Evolutionary conservation across 2,329 filamentous ascomycete genomes (phyloP).

Genomic region (Pseudophaeomoniella oleicola): DNA sequence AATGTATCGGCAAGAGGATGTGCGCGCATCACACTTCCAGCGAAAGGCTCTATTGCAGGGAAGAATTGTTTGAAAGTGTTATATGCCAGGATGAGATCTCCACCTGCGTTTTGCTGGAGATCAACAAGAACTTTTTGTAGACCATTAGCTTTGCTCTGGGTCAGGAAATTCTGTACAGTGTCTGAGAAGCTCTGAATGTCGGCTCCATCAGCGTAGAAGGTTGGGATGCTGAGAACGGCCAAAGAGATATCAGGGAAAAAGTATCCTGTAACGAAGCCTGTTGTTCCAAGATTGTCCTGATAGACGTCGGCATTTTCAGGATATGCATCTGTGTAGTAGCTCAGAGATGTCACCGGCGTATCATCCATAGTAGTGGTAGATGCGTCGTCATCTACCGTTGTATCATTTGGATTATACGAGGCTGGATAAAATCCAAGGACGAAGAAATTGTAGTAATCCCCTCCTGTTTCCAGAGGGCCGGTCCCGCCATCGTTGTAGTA

Average conservation of each 20-base stretch:
- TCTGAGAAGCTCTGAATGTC: conserved; percentile 12
- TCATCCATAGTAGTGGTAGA: conserved; percentile 1
- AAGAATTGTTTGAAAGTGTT: conserved; percentile 41
- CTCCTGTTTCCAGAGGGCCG: conserved; percentile 21
- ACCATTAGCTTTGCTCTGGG: conserved; percentile 25
- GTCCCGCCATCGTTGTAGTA: conserved; percentile 9
- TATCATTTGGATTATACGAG: conserved; percentile 4
- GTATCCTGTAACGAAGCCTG: conserved; percentile 27
- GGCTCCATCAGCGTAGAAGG: conserved; percentile 17
- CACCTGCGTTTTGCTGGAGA: conserved; percentile 46
- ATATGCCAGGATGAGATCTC: conserved; percentile 31
- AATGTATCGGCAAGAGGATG: conserved; percentile 10
- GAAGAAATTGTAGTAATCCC: conserved; percentile 31
- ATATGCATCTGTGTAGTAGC: conserved; percentile 4
- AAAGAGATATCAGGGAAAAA: conserved; percentile 23
- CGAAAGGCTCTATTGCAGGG: conserved; percentile 29
- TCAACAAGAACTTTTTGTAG: conserved; percentile 52
- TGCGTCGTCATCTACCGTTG: conserved; percentile 2
- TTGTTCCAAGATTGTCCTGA: conserved; percentile 8
- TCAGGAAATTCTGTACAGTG: conserved; percentile 29
- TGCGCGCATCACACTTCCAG: conserved; percentile 31
- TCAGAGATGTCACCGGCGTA: conserved; percentile 2
- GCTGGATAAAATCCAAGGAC: conserved; percentile 18
- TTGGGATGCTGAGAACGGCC: conserved; percentile 28
- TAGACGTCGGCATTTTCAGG: conserved; percentile 7